phyloP scores from a whole-genome alignment of 257 asterid species.

The Gentiana dahurica region DNA sequence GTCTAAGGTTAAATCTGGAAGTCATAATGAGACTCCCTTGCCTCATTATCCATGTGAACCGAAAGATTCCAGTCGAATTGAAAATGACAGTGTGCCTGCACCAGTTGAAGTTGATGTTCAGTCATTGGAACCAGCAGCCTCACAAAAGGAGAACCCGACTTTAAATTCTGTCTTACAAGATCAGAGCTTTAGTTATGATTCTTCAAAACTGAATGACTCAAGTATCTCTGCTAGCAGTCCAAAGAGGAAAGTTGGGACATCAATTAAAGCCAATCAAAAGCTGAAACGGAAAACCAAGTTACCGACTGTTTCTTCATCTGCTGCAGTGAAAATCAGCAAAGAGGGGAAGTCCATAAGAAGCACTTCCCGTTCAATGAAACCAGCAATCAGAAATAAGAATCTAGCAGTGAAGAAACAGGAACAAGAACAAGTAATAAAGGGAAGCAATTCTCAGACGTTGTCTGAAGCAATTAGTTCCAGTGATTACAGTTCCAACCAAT shows the following conservation, averaged over 20 bases:
- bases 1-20: slow-evolving; percentile 10
- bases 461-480: slow-evolving; percentile 16
- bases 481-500: slow-evolving; percentile 22
- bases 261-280: slow-evolving; percentile 40
- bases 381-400: slow-evolving; percentile 51
- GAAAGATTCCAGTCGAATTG: slow-evolving; percentile 9
- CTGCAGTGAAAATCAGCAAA: slow-evolving; percentile 33
- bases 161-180: slow-evolving; percentile 15
- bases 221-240: slow-evolving; percentile 22
- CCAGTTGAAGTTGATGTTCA: slow-evolving; percentile 19
- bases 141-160: slow-evolving; percentile 23
- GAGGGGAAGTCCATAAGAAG: slow-evolving; percentile 36
- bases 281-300: slow-evolving; percentile 41
- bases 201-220: slow-evolving; percentile 17
- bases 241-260: slow-evolving; percentile 21
- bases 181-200: slow-evolving; percentile 11
- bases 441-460: slow-evolving; percentile 15
- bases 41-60: slow-evolving; percentile 10
- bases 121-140: slow-evolving; percentile 5
- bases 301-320: slow-evolving; percentile 41
- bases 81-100: slow-evolving; percentile 15
- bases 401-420: slow-evolving; percentile 39
- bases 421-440: slow-evolving; percentile 24
- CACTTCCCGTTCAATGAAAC: slow-evolving; percentile 43
- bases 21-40: slow-evolving; percentile 14